phyloP scores from a whole-genome alignment of 2,329 filamentous ascomycete genomes.

The Coleophoma eucalyptorum region DNA sequence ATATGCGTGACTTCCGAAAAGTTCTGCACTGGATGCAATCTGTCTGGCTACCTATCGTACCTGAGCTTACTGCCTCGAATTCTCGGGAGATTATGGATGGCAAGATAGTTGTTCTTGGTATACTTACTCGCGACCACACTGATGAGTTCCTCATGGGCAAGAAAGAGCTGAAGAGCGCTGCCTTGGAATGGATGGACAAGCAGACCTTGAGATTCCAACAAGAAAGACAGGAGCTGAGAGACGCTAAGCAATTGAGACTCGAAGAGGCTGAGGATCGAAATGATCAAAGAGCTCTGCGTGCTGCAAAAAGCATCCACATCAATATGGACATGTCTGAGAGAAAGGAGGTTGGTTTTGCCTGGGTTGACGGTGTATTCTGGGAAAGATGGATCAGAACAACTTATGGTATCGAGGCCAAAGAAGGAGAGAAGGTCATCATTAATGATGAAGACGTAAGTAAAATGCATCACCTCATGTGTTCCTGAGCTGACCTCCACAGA shows the following conservation, averaged over 20 bases:
- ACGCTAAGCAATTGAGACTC: conserved; percentile 91
- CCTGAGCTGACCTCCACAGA: conserved; percentile 44
- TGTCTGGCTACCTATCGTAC: conserved; percentile 94
- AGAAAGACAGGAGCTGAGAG: conserved; percentile 87
- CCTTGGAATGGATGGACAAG: conserved; percentile 97
- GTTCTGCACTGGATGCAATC: conserved; percentile 92
- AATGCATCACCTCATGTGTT: background rate
- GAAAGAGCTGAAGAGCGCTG: conserved; percentile 91
- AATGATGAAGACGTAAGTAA: conserved; percentile 90
- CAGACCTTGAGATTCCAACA: conserved; percentile 88
- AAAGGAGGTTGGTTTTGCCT: conserved; percentile 91
- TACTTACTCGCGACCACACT: conserved; percentile 75
- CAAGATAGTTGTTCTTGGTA: conserved; percentile 89
- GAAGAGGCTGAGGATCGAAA: conserved; percentile 94
- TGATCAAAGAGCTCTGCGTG: conserved; percentile 80
- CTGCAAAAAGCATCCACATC: conserved; percentile 87
- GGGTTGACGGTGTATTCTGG: conserved; percentile 97
- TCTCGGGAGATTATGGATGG: conserved; percentile 93
- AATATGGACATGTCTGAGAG: conserved; percentile 84
- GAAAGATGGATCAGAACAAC: conserved; percentile 95
- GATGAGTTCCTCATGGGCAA: conserved; percentile 76
- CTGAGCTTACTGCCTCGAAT: conserved; percentile 87
- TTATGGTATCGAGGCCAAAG: conserved; percentile 79
- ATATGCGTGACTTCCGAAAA: conserved; percentile 83
- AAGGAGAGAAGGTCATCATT: conserved; percentile 90